A percentile compares a stretch with the other conserved stretches of the same genome.
Evolutionary conservation across 106 monocot genomes (phyloP).

Genomic region (Dendrobium huoshanense): DNA sequence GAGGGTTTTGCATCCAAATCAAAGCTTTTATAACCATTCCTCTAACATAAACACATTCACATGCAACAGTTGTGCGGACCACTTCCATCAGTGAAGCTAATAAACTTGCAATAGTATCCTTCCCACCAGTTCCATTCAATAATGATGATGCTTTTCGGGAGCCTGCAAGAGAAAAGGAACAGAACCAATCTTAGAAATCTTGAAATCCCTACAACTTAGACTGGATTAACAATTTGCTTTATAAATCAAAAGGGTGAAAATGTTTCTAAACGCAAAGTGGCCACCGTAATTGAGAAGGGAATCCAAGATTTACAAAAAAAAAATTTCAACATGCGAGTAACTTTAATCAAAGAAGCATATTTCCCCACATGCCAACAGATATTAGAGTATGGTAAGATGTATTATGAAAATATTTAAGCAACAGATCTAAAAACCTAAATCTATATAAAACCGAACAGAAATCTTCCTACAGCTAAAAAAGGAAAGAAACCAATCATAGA

Average conservation of each 20-base stretch:
- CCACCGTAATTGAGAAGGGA: neutral
- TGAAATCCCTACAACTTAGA: neutral
- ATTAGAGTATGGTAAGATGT: too few species aligned
- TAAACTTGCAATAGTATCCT: constrained; percentile 82
- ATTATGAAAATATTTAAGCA: too few species aligned
- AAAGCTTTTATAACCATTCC: constrained; percentile 95
- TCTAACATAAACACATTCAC: constrained; percentile 98
- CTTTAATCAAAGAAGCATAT: too few species aligned
- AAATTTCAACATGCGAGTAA: neutral
- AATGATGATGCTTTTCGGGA: constrained; percentile 39
- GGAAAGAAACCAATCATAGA: too few species aligned
- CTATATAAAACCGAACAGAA: too few species aligned
- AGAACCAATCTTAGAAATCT: neutral
- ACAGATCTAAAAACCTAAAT: too few species aligned
- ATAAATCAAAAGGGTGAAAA: neutral
- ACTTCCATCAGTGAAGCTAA: constrained; percentile 99
- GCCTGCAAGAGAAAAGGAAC: constrained; percentile 27
- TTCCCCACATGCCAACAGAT: neutral
- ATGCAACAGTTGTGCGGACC: constrained; percentile 95
- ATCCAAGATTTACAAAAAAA: neutral
- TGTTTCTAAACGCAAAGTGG: neutral
- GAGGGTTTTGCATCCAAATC: constrained; percentile 98
- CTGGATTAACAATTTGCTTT: neutral
- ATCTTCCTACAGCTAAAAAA: too few species aligned
- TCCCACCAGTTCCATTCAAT: constrained; percentile 53